phyloP scores from a whole-genome alignment of 2,329 filamentous ascomycete genomes.

The Dactylellina drechsleri region DNA sequence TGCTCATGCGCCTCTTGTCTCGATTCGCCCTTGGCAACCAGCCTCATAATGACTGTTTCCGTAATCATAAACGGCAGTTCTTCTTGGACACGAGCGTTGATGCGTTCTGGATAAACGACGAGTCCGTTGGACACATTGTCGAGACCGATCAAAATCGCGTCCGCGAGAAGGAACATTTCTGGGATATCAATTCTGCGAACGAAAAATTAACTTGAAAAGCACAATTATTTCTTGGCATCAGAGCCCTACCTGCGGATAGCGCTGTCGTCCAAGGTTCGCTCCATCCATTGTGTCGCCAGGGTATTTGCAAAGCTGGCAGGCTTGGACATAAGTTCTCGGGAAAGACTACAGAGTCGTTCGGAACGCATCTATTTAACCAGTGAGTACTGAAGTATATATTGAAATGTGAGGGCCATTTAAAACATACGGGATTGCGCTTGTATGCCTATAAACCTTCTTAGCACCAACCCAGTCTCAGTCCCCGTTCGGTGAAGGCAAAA shows the following conservation, averaged over 20 bases:
- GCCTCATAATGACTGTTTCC: constrained; percentile 78
- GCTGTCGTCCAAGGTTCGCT: constrained; percentile 80
- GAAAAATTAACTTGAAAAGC: constrained; percentile 10
- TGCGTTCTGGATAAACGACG: constrained; percentile 81
- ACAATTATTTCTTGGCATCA: constrained; percentile 61
- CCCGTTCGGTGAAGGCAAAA: not conserved
- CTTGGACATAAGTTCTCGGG: constrained; percentile 32
- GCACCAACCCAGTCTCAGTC: not conserved
- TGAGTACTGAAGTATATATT: too few relatives aligned
- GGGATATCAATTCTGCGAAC: constrained; percentile 66
- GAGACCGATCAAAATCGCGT: constrained; percentile 73
- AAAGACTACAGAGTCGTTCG: constrained; percentile 35
- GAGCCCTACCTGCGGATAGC: constrained; percentile 69
- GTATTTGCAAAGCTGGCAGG: constrained; percentile 20
- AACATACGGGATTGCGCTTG: constrained; percentile 26
- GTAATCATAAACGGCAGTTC: constrained; percentile 90
- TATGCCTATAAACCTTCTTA: constrained; percentile 20
- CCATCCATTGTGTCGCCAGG: constrained; percentile 74
- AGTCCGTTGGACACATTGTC: constrained; percentile 76
- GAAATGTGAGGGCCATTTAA: too few relatives aligned
- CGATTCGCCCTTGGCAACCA: constrained; percentile 75
- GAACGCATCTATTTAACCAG: constrained; percentile 23
- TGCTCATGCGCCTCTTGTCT: constrained; percentile 87
- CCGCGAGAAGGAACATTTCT: constrained; percentile 74
- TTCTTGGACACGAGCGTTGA: constrained; percentile 73